phyloP scores from a whole-genome alignment of 148 eudicot species.

The Chenopodium berlandieri region DNA sequence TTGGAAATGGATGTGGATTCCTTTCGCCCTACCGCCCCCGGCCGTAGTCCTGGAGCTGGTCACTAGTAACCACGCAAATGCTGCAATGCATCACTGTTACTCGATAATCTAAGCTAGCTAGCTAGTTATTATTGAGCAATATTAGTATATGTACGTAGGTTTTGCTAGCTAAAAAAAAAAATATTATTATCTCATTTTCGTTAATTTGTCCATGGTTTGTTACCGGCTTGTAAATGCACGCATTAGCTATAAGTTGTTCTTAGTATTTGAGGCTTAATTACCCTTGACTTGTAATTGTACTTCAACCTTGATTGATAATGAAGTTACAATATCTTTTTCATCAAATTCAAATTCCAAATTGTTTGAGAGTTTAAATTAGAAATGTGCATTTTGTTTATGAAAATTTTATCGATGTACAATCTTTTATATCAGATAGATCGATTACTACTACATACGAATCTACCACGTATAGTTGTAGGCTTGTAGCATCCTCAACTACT shows the following conservation, averaged over 20 bases:
- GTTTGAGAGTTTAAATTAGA: too few species aligned
- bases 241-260: neutral
- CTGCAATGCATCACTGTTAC: too few species aligned
- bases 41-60: constrained; percentile 37
- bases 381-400: too few species aligned
- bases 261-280: neutral
- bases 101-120: neutral
- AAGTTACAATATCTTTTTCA: neutral
- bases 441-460: too few species aligned
- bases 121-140: neutral
- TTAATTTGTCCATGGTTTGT: neutral
- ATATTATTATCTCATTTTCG: neutral
- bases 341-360: too few species aligned
- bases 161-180: neutral
- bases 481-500: too few species aligned
- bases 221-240: neutral
- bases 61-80: neutral
- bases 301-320: neutral
- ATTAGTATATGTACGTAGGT: constrained; percentile 3
- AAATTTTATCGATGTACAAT: too few species aligned
- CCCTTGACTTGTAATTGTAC: neutral
- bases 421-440: too few species aligned
- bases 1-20: constrained; percentile 25
- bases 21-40: constrained; percentile 29
- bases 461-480: too few species aligned